Percentiles rank a stretch among this genome's conserved stretches.
Evolutionary conservation across 2,329 filamentous ascomycete genomes (phyloP).

Genomic region (Talaromyces marneffei): DNA sequence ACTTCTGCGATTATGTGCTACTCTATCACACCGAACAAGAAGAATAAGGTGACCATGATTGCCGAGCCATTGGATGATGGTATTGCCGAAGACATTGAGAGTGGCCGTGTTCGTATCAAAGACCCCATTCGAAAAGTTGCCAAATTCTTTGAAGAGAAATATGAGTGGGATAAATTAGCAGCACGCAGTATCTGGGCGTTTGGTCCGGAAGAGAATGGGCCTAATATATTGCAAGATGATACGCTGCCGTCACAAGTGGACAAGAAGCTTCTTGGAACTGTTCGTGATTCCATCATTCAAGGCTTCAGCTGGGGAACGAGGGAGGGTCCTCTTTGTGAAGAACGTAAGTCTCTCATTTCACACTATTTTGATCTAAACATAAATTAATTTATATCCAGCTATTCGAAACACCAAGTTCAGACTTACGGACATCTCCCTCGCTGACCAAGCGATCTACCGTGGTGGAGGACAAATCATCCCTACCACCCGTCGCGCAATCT

Average conservation of each 20-base stretch:
- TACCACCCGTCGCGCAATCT: conserved; percentile 84
- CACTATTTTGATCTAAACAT: not conserved
- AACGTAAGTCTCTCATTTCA: conserved; percentile 59
- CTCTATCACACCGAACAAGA: conserved; percentile 96
- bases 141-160: conserved; percentile 94
- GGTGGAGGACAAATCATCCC: conserved; percentile 97
- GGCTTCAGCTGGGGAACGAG: conserved; percentile 95
- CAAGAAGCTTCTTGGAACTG: conserved; percentile 78
- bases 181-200: conserved; percentile 98
- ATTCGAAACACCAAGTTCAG: conserved; percentile 98
- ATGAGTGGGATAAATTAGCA: conserved; percentile 93
- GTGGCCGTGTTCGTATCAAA: conserved; percentile 80
- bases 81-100: conserved; percentile 91
- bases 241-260: conserved; percentile 92
- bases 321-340: conserved; percentile 95
- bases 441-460: conserved; percentile 84
- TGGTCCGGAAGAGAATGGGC: conserved; percentile 87
- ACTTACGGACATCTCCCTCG: conserved; percentile 82
- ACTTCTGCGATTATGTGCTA: conserved; percentile 98
- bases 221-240: conserved; percentile 95
- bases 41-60: conserved; percentile 98
- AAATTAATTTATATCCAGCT: conserved; percentile 44
- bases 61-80: conserved; percentile 93
- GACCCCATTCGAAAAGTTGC: conserved; percentile 90
- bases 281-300: conserved; percentile 88